These are phyloP conservation scores for Balamuthia mandrillaris DNA, from an alignment of 208 protist genomes.

Conservation along the genomic window DNA sequence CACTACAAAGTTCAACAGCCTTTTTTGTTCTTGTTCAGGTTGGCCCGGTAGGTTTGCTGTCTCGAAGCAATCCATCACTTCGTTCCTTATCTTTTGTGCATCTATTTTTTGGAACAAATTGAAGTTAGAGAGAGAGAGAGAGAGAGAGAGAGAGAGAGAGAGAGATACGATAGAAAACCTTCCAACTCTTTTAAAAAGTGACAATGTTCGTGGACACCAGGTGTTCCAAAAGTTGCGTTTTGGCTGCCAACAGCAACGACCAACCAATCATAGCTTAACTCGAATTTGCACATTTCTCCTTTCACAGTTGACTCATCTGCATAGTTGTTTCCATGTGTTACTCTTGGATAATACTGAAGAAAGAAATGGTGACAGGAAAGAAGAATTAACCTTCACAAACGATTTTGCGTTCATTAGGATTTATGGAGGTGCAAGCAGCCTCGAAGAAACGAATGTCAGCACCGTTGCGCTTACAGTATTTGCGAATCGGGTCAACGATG, in stretches of 20 bases:
- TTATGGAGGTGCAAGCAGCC: conserved; percentile 6
- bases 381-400: background rate
- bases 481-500: conserved; percentile 37
- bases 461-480: background rate
- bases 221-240: conserved; percentile 37
- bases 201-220: conserved; percentile 61
- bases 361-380: no score
- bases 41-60: conserved; percentile 42
- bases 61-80: conserved; percentile 56
- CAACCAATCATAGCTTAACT: background rate
- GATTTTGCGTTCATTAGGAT: background rate
- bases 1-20: conserved; percentile 66
- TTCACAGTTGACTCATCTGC: background rate
- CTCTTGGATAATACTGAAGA: background rate
- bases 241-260: background rate
- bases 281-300: background rate
- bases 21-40: conserved; percentile 13
- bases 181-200: conserved; percentile 67
- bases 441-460: conserved; percentile 43
- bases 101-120: background rate
- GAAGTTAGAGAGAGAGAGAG: background rate
- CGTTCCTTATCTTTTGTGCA: conserved; percentile 46
- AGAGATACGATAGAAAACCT: background rate
- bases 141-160: background rate
- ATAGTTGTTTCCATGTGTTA: no score